Evolutionary conservation across 768 basidiomycete genomes (phyloP).

Genomic region (Lactifluus volemus): DNA sequence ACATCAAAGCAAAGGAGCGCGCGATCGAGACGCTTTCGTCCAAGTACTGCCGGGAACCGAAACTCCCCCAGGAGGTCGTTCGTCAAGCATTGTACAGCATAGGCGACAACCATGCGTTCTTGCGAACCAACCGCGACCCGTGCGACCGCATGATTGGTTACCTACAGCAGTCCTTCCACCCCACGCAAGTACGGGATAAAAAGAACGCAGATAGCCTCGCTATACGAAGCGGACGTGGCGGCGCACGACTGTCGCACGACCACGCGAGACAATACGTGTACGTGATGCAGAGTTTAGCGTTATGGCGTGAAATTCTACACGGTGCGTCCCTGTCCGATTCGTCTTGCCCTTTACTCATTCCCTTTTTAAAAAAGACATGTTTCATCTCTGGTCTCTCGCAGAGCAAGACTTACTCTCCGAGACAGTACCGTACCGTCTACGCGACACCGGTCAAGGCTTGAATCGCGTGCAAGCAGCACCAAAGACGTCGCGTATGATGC

Average conservation of each 20-base stretch:
- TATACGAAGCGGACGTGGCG: conserved; percentile 72
- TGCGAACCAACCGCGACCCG: conserved; percentile 79
- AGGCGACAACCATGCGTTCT: conserved; percentile 84
- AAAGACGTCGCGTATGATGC: conserved; percentile 88
- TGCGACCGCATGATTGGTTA: conserved; percentile 78
- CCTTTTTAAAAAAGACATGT: conserved; percentile 55
- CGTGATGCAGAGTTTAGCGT: conserved; percentile 76
- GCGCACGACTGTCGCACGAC: conserved; percentile 76
- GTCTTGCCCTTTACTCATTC: too few species aligned
- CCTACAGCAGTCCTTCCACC: conserved; percentile 69
- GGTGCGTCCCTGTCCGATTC: conserved; percentile 34
- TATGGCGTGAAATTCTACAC: conserved; percentile 82
- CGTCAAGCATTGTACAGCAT: conserved; percentile 81
- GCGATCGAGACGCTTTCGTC: conserved; percentile 69
- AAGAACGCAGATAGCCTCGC: conserved; percentile 52
- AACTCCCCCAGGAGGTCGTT: conserved; percentile 55
- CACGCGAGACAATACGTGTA: conserved; percentile 81
- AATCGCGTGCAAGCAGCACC: conserved; percentile 83
- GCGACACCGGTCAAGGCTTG: conserved; percentile 86
- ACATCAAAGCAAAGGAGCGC: conserved; percentile 77
- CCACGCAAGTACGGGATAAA: conserved; percentile 54
- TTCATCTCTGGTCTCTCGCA: conserved; percentile 74
- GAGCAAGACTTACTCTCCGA: conserved; percentile 79
- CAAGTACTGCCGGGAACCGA: conserved; percentile 45
- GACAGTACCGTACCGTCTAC: conserved; percentile 63